These are phyloP conservation scores for Sclerotinia trifoliorum DNA, from an alignment of 2,329 filamentous ascomycete genomes.

Conservation along the genomic window DNA sequence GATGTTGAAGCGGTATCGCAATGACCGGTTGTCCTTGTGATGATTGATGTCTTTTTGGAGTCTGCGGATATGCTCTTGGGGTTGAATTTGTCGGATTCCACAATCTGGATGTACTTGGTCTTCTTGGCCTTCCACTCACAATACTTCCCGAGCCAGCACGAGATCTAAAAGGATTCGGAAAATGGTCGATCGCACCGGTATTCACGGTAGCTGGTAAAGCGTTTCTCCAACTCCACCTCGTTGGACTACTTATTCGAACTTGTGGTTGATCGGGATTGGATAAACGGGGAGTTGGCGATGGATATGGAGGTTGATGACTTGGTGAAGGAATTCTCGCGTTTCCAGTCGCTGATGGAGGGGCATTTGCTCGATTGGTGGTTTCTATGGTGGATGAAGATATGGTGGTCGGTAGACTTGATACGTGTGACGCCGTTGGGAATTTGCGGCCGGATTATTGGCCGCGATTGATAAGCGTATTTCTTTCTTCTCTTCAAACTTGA, in stretches of 20 bases:
- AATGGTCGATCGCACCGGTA: not conserved
- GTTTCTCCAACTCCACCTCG: slow-evolving; percentile 40
- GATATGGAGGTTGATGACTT: slow-evolving; percentile 37
- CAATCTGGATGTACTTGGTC: slow-evolving; percentile 45
- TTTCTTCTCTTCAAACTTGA: not conserved
- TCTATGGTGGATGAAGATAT: slow-evolving; percentile 30
- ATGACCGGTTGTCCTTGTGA: slow-evolving; percentile 28
- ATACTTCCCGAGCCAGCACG: slow-evolving; percentile 33
- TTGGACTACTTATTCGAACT: slow-evolving; percentile 48
- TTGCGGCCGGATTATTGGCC: slow-evolving; percentile 25
- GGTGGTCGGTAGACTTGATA: slow-evolving; percentile 28
- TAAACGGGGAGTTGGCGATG: slow-evolving; percentile 26
- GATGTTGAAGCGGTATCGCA: slow-evolving; percentile 39
- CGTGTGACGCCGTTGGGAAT: slow-evolving; percentile 38
- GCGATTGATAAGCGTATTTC: slow-evolving; percentile 14
- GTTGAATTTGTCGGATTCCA: slow-evolving; percentile 63
- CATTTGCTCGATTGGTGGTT: slow-evolving; percentile 21
- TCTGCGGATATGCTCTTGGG: slow-evolving; percentile 43
- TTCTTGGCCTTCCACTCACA: slow-evolving; percentile 29
- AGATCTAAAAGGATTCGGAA: slow-evolving; percentile 34
- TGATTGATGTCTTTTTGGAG: slow-evolving; percentile 27
- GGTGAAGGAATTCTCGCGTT: slow-evolving; percentile 37
- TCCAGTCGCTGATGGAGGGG: slow-evolving; percentile 28
- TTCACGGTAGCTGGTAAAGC: slow-evolving; percentile 33
- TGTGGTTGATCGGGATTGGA: slow-evolving; percentile 30